Conservation (phyloP, 805 yeast genomes). For the Komagataella pastoris region DNA sequence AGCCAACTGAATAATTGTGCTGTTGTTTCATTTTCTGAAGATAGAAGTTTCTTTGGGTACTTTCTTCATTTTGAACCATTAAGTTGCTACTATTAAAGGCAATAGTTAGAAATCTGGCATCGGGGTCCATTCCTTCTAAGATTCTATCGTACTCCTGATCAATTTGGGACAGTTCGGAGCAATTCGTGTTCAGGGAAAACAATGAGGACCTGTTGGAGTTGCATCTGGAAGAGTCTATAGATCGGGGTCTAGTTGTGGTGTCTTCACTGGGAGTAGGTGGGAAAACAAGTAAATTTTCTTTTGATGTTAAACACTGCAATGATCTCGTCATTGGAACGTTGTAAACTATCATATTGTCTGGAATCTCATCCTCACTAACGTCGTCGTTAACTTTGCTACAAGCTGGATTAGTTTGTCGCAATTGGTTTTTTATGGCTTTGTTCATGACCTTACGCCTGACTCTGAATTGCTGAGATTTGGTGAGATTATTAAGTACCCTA, state of each 20-base stretch:
- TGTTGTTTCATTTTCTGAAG: neutral
- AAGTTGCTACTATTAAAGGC: neutral
- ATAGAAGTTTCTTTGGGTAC: neutral
- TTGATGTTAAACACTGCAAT: constrained; percentile 22
- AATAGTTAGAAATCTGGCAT: neutral
- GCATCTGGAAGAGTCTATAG: neutral
- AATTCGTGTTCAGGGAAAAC: neutral
- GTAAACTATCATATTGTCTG: constrained; percentile 37
- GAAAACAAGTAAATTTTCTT: constrained; percentile 17
- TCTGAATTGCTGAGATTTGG: neutral
- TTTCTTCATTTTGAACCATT: neutral
- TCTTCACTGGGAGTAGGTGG: constrained; percentile 2
- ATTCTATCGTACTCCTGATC: neutral
- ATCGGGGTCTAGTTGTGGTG: neutral
- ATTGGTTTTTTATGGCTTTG: neutral
- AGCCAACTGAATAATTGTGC: neutral
- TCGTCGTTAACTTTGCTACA: neutral
- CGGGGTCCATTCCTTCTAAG: neutral
- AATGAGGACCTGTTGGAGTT: neutral
- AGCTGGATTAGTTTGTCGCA: neutral
- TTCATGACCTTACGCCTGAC: neutral
- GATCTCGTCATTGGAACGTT: constrained; percentile 57
- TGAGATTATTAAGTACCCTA: neutral
- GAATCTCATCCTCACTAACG: constrained; percentile 33
- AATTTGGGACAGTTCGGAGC: neutral